phyloP scores from a whole-genome alignment of 495 filamentous ascomycete genomes.

The Neohortaea acidophila region DNA sequence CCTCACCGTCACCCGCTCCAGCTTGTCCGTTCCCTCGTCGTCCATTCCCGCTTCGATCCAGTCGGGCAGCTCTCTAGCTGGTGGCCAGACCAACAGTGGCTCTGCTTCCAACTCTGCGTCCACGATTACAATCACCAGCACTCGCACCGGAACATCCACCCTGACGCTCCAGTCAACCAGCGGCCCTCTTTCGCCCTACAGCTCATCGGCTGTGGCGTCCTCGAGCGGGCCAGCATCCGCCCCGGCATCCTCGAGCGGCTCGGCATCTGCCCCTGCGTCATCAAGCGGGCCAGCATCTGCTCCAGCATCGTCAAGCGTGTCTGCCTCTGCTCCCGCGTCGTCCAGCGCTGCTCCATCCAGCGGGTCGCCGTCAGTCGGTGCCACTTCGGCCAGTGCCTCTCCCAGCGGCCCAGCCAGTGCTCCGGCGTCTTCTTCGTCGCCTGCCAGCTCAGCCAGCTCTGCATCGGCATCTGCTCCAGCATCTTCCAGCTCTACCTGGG shows the following conservation, averaged over 20 bases:
- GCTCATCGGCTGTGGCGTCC: neutral
- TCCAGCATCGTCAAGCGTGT: neutral
- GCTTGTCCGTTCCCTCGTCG: too few relatives aligned
- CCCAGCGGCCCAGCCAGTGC: too few relatives aligned
- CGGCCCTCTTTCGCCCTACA: neutral
- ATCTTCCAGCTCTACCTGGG: too few relatives aligned
- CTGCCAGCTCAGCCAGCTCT: too few relatives aligned
- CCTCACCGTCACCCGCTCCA: conserved; percentile 13
- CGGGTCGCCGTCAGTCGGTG: too few relatives aligned
- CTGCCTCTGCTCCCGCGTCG: neutral
- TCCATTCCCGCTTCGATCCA: too few relatives aligned
- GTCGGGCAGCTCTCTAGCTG: neutral
- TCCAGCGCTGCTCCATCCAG: conserved; percentile 1
- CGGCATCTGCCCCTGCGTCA: neutral
- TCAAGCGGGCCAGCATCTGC: neutral
- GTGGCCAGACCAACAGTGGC: neutral
- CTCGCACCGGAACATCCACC: neutral
- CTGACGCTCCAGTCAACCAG: neutral
- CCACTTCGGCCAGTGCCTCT: too few relatives aligned
- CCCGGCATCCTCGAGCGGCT: too few relatives aligned
- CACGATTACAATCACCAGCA: neutral
- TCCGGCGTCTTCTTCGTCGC: too few relatives aligned
- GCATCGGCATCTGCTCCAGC: too few relatives aligned
- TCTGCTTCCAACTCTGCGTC: neutral
- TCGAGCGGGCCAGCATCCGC: neutral